Evolutionary conservation across 1,139 yeast genomes (phyloP).

Genomic region (Geotrichum candidum): DNA sequence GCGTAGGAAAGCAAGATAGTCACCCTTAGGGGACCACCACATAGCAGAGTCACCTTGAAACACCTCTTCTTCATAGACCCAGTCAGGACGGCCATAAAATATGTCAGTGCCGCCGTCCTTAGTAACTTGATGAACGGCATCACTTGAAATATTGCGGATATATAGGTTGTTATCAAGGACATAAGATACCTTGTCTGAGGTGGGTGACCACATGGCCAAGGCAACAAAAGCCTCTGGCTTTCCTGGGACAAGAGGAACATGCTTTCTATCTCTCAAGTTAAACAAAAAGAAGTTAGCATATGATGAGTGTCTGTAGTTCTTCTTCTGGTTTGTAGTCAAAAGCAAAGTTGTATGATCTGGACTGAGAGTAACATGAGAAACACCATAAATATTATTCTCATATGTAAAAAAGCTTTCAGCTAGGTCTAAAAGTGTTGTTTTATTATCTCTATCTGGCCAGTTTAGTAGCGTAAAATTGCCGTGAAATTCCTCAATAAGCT

Average conservation of each 20-base stretch:
- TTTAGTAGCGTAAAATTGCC: conserved; percentile 19
- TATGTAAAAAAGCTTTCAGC: conserved; percentile 18
- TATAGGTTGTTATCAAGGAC: conserved; percentile 61
- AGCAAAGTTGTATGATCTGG: conserved; percentile 44
- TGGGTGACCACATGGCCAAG: conserved; percentile 73
- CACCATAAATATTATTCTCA: conserved; percentile 21
- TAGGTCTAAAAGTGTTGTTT: conserved; percentile 19
- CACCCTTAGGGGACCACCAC: conserved; percentile 86
- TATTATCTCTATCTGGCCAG: conserved; percentile 27
- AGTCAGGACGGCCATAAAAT: conserved; percentile 87
- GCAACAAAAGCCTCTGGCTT: conserved; percentile 34
- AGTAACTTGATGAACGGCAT: conserved; percentile 46
- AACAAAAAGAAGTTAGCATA: conserved; percentile 61
- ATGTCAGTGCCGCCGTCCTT: conserved; percentile 58
- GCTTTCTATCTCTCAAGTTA: conserved; percentile 38
- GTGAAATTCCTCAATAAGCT: conserved; percentile 14
- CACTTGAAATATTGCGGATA: conserved; percentile 37
- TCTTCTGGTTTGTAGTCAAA: conserved; percentile 46
- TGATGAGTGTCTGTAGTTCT: conserved; percentile 74
- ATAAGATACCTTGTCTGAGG: conserved; percentile 58
- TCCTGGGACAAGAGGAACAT: conserved; percentile 40
- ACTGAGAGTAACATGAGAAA: conserved; percentile 30
- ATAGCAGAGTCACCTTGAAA: conserved; percentile 55
- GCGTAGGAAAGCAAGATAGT: conserved; percentile 55
- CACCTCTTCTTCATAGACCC: conserved; percentile 97